Conservation (phyloP, 768 basidiomycete species). For the Collybiopsis luxurians region DNA sequence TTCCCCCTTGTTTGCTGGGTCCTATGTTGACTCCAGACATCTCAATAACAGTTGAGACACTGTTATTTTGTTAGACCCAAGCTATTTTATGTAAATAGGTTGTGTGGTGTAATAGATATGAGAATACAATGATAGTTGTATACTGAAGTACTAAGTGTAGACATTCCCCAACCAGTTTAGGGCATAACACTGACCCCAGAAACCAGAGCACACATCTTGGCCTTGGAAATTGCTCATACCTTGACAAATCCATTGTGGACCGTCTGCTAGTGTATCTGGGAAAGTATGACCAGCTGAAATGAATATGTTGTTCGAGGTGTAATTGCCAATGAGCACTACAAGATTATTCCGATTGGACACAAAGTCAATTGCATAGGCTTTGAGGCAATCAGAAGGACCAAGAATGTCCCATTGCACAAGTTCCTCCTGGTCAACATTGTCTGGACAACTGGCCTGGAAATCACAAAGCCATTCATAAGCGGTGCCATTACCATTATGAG, state of each 20-base stretch:
- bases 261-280: background rate
- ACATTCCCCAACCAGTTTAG: background rate
- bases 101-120: no score
- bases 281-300: background rate
- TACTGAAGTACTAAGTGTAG: no score
- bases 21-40: no score
- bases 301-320: background rate
- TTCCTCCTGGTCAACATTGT: background rate
- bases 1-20: no score
- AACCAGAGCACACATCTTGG: background rate
- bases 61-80: no score
- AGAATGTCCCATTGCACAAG: background rate
- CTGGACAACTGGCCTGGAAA: background rate
- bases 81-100: no score
- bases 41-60: no score
- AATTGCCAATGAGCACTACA: background rate
- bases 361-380: background rate
- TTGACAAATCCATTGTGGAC: background rate
- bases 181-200: background rate
- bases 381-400: background rate
- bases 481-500: no score
- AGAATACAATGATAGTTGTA: no score
- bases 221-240: background rate
- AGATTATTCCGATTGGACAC: background rate
- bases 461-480: no score